phyloP scores from a whole-genome alignment of 202 grass and related monocot genomes.

The Cymbopogon flexuosus region DNA sequence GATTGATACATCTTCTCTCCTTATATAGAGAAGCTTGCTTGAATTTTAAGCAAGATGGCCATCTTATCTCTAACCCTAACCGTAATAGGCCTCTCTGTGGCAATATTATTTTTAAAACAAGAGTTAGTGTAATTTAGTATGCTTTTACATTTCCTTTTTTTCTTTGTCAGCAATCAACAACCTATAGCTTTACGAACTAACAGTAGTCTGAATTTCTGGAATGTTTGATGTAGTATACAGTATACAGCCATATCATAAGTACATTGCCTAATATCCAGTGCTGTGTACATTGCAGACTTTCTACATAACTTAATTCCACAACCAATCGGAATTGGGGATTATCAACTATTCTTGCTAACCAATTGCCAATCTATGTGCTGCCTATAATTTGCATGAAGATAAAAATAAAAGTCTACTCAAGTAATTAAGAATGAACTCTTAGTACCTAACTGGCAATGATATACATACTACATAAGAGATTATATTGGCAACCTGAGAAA shows the following conservation, averaged over 20 bases:
- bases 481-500: background rate
- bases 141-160: background rate
- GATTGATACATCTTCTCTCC: background rate
- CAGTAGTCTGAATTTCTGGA: background rate
- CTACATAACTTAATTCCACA: background rate
- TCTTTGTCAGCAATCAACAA: background rate
- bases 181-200: background rate
- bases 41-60: background rate
- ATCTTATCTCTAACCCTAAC: background rate
- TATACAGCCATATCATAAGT: background rate
- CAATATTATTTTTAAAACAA: background rate
- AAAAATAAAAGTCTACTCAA: background rate
- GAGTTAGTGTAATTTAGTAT: background rate
- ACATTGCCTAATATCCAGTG: background rate
- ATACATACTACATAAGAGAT: background rate
- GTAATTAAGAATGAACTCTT: conserved; percentile 2
- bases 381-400: background rate
- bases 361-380: background rate
- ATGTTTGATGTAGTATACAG: background rate
- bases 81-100: background rate
- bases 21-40: background rate
- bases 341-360: background rate
- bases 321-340: background rate
- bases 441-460: background rate
- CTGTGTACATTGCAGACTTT: too few relatives aligned